Percentiles rank a stretch among this genome's conserved stretches.
phyloP scores from a whole-genome alignment of 352 stramenopile species.

The Globisporangium viniferum region DNA sequence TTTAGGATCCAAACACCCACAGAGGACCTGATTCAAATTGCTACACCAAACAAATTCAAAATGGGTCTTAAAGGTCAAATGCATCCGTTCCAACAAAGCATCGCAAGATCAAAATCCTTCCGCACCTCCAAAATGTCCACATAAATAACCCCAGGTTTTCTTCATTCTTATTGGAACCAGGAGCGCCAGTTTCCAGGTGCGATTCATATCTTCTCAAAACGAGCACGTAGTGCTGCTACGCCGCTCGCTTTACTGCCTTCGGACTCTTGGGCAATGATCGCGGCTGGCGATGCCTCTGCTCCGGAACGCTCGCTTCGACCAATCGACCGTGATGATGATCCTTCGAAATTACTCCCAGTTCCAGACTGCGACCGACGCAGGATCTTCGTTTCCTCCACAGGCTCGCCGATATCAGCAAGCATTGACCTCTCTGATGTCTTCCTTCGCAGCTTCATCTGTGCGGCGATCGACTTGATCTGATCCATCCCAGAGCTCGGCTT shows the following conservation, averaged over 20 bases:
- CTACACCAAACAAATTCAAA: neutral
- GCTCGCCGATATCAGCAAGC: neutral
- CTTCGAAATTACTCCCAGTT: slow-evolving; percentile 1
- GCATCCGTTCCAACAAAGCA: neutral
- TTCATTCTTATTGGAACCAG: slow-evolving; percentile 11
- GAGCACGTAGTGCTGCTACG: slow-evolving; percentile 66
- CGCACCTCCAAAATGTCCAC: slow-evolving; percentile 5
- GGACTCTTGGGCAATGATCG: neutral
- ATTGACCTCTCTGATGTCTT: slow-evolving; percentile 14
- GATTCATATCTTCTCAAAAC: slow-evolving; percentile 61
- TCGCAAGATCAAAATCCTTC: neutral
- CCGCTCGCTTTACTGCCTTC: slow-evolving; percentile 31
- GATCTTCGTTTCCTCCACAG: slow-evolving; percentile 3
- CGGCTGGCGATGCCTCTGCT: neutral
- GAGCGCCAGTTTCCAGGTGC: slow-evolving; percentile 6
- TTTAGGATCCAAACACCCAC: neutral
- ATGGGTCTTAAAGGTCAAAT: neutral
- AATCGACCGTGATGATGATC: neutral
- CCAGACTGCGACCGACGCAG: slow-evolving; percentile 10
- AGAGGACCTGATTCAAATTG: neutral
- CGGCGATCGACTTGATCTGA: slow-evolving; percentile 69
- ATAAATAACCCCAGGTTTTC: slow-evolving; percentile 5
- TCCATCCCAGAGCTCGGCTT: slow-evolving; percentile 33
- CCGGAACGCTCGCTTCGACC: slow-evolving; percentile 9
- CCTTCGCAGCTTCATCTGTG: slow-evolving; percentile 73